phyloP scores from a whole-genome alignment of 495 filamentous ascomycete genomes.

The Neurospora intermedia region DNA sequence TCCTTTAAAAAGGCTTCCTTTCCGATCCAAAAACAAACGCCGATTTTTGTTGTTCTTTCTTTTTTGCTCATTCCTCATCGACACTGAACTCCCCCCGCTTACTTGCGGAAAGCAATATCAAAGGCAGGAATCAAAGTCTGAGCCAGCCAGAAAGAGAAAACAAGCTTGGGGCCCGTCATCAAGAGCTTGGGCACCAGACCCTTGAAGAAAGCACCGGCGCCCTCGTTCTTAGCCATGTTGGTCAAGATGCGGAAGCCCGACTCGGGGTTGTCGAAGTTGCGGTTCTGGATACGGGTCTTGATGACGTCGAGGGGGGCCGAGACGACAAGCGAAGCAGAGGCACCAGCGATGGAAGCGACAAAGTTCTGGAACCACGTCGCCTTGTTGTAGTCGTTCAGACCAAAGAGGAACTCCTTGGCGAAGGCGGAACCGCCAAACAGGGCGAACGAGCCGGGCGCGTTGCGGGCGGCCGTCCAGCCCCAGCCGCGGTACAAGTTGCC shows the following conservation, averaged over 20 bases:
- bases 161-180: conserved; percentile 97
- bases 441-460: conserved; percentile 93
- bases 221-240: conserved; percentile 88
- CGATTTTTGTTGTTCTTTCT: neutral
- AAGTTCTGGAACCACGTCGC: conserved; percentile 97
- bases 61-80: no score
- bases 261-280: conserved; percentile 97
- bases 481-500: conserved; percentile 82
- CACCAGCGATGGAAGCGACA: conserved; percentile 87
- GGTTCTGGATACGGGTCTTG: conserved; percentile 98
- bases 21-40: neutral
- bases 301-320: conserved; percentile 96
- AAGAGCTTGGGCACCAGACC: conserved; percentile 90
- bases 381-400: conserved; percentile 82
- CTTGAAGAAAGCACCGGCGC: conserved; percentile 86
- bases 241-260: conserved; percentile 77
- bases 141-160: conserved; percentile 99
- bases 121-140: conserved; percentile 74
- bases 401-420: conserved; percentile 90
- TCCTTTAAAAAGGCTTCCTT: neutral
- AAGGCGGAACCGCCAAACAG: conserved; percentile 98
- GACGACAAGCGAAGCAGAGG: conserved; percentile 82
- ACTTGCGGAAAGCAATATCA: conserved; percentile 21
- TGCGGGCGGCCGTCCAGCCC: conserved; percentile 95
- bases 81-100: neutral